Evolutionary conservation across 2,329 filamentous ascomycete genomes (phyloP).

Genomic region (Aspergillus melleus): DNA sequence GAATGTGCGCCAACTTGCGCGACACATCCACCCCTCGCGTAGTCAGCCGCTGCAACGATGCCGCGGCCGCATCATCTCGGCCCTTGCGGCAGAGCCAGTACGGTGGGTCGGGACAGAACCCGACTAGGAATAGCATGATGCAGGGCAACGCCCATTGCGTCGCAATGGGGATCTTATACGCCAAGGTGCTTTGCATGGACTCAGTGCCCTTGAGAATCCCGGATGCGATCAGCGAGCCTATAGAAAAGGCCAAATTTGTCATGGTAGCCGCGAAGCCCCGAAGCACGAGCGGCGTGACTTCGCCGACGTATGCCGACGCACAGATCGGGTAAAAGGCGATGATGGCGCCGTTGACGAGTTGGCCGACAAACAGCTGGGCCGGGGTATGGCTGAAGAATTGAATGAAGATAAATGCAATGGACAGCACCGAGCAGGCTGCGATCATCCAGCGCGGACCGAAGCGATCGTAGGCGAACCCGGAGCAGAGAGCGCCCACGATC

Average conservation of each 20-base stretch:
- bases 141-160: slow-evolving; percentile 26
- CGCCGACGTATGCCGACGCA: slow-evolving; percentile 40
- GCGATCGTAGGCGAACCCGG: slow-evolving; percentile 26
- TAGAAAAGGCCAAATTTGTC: slow-evolving; percentile 32
- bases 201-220: slow-evolving; percentile 29
- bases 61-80: slow-evolving; percentile 18
- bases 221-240: slow-evolving; percentile 34
- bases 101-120: slow-evolving; percentile 27
- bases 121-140: slow-evolving; percentile 21
- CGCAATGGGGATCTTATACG: slow-evolving; percentile 29
- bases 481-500: slow-evolving; percentile 26
- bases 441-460: slow-evolving; percentile 31
- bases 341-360: slow-evolving; percentile 62
- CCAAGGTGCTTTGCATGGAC: slow-evolving; percentile 14
- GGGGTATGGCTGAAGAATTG: slow-evolving; percentile 63
- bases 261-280: slow-evolving; percentile 31
- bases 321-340: slow-evolving; percentile 63
- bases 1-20: slow-evolving; percentile 27
- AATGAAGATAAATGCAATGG: slow-evolving; percentile 58
- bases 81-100: slow-evolving; percentile 27
- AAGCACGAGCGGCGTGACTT: slow-evolving; percentile 32
- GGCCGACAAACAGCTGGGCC: slow-evolving; percentile 58
- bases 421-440: slow-evolving; percentile 23
- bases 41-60: slow-evolving; percentile 21
- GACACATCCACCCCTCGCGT: slow-evolving; percentile 18